Conservation (phyloP, 2,329 filamentous ascomycete species). For the Achaetomium macrosporum region DNA sequence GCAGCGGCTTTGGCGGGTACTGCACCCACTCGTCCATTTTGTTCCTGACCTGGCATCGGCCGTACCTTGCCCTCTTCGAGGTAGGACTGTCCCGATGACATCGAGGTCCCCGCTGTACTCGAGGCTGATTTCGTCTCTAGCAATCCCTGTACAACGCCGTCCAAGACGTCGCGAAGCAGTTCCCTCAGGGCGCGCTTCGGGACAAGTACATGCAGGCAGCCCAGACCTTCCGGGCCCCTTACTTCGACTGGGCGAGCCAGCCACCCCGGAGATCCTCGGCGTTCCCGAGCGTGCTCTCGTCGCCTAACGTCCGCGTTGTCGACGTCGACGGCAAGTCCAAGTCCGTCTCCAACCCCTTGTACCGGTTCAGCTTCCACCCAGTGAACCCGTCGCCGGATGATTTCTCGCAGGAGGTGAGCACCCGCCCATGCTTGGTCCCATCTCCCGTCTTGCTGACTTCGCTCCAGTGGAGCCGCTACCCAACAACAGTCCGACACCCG, state of each 20-base stretch:
- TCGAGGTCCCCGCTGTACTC: too few relatives aligned
- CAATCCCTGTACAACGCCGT: slow-evolving; percentile 26
- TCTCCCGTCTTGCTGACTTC: slow-evolving; percentile 6
- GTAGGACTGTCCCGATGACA: background rate
- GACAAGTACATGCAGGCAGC: slow-evolving; percentile 26
- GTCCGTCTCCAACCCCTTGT: slow-evolving; percentile 27
- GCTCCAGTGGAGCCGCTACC: slow-evolving; percentile 21
- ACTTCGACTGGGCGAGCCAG: slow-evolving; percentile 31
- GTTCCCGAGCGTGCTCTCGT: slow-evolving; percentile 19
- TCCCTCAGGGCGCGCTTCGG: slow-evolving; percentile 18
- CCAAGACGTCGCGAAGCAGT: slow-evolving; percentile 23
- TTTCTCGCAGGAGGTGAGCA: slow-evolving; percentile 21
- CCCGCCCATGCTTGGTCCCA: background rate
- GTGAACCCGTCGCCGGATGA: slow-evolving; percentile 19
- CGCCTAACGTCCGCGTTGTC: slow-evolving; percentile 21
- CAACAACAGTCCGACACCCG: slow-evolving; percentile 23
- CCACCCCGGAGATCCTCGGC: slow-evolving; percentile 16
- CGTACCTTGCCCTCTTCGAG: slow-evolving; percentile 22
- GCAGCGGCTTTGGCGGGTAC: slow-evolving; percentile 47
- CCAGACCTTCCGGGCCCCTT: slow-evolving; percentile 29
- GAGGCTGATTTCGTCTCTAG: slow-evolving; percentile 9
- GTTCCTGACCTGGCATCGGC: slow-evolving; percentile 54
- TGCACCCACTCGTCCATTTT: slow-evolving; percentile 57
- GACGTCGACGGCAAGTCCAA: slow-evolving; percentile 22
- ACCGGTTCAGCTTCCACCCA: slow-evolving; percentile 26